A percentile compares a stretch with the other conserved stretches of the same genome.
Evolutionary conservation across 768 basidiomycete species (phyloP).

Genomic region (Fistulinella prunicolor): DNA sequence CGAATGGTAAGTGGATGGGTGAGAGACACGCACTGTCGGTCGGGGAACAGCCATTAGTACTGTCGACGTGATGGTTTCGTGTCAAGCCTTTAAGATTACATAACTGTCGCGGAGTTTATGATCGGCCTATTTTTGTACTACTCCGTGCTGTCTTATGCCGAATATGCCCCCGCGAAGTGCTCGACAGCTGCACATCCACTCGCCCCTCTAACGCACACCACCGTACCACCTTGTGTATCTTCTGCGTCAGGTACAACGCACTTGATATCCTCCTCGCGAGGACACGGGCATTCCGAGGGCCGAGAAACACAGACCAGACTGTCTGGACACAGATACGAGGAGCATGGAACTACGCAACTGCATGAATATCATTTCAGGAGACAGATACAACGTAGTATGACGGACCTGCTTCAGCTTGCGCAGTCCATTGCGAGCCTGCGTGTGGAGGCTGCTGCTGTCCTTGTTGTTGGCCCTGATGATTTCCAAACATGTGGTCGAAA

Average conservation of each 20-base stretch:
- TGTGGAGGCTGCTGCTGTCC: slow-evolving; percentile 44
- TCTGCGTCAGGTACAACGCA: slow-evolving; percentile 65
- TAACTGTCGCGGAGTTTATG: slow-evolving; percentile 7
- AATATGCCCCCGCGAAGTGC: slow-evolving; percentile 33
- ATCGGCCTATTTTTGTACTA: not conserved
- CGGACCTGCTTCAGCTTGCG: slow-evolving; percentile 64
- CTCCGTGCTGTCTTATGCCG: slow-evolving; percentile 5
- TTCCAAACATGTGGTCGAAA: slow-evolving; percentile 75
- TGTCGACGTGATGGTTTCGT: slow-evolving; percentile 2
- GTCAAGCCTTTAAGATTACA: slow-evolving; percentile 14
- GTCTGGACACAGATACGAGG: slow-evolving; percentile 71
- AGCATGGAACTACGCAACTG: slow-evolving; percentile 58
- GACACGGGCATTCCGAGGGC: slow-evolving; percentile 72
- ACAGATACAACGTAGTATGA: not conserved
- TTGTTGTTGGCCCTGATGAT: slow-evolving; percentile 49
- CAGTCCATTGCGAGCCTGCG: slow-evolving; percentile 59
- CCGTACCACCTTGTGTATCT: slow-evolving; percentile 52
- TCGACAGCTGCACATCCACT: slow-evolving; percentile 64
- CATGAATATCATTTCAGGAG: not conserved
- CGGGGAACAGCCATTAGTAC: slow-evolving; percentile 60
- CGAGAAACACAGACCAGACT: slow-evolving; percentile 61
- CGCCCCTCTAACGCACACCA: slow-evolving; percentile 66
- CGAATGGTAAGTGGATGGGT: not conserved
- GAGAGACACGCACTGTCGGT: slow-evolving; percentile 50
- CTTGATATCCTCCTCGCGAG: slow-evolving; percentile 70